Evolutionary conservation across 352 stramenopile species (phyloP), one percentile per base, ranked within the genome.

Genomic region (Thalassiosira mediterranea): DNA sequence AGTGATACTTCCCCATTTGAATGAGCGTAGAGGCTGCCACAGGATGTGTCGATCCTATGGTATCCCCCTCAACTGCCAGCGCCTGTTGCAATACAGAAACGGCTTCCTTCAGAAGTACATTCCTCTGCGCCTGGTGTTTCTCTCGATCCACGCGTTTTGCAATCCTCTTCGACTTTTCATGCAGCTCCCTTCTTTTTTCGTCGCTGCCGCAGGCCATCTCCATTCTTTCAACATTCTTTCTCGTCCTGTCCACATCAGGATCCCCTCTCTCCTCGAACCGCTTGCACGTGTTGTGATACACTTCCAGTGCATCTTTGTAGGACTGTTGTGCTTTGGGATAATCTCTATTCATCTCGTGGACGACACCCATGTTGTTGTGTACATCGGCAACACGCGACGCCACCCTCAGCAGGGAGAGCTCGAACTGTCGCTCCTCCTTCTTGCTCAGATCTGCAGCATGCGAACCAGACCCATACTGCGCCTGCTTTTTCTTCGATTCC

Each of bases 291-390:
- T 79, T 79, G 28, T 72, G 44, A 48, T 79, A 79, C 7, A 79
- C 69, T 29, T 79, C 69, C 11, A 79, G 47, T 21, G 69, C 69
- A 56, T 79, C 60, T 5, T 19, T 17, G 48, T 79, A 79, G 0
- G 69, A 67, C 11, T 52, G 19, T 47, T 70, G 32, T 4, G 69
- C 69, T 46, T 72, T 61, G n/a, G 56, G 32, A 32, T 66, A 79
- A 4, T 57, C 29, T 28, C 69, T 42, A 56, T 79, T 69, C 69
- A 79, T 68, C 40, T 79, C 60, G 31, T 68, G 46, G 0, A 79
- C 69, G 0, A 79, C 59, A 34, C 69, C 69, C 69, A 79, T 72
- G 26, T 79, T 79, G 32, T 72, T 72, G 25, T 79, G 69, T 21
- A 79, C 60, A 25, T 79, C 60, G 4, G 69, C 69, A 7, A 79